phyloP scores from a whole-genome alignment of 2,329 filamentous ascomycete genomes.

The Cytospora piceicola region DNA sequence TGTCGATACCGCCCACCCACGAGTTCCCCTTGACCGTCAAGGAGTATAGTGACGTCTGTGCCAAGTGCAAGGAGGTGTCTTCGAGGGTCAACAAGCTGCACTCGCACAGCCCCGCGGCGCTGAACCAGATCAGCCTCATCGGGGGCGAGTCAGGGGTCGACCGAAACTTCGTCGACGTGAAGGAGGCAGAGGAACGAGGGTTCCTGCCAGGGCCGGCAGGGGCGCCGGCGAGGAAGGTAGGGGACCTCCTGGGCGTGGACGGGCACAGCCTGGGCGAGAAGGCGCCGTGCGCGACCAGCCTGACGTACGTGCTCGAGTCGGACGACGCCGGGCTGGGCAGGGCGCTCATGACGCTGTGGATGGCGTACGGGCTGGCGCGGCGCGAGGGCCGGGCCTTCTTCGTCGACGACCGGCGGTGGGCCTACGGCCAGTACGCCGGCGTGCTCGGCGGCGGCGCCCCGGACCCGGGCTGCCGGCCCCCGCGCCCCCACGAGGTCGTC shows the following conservation, averaged over 20 bases:
- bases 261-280: constrained; percentile 49
- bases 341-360: constrained; percentile 79
- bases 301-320: constrained; percentile 80
- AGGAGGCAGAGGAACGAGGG: constrained; percentile 68
- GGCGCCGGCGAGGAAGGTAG: constrained; percentile 38
- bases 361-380: constrained; percentile 78
- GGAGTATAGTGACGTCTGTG: constrained; percentile 72
- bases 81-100: constrained; percentile 57
- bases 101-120: constrained; percentile 41
- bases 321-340: constrained; percentile 76
- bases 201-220: constrained; percentile 57
- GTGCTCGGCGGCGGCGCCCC: constrained; percentile 74
- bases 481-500: constrained; percentile 74
- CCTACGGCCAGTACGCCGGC: constrained; percentile 74
- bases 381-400: constrained; percentile 79
- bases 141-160: constrained; percentile 59
- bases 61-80: constrained; percentile 68
- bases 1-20: constrained; percentile 71
- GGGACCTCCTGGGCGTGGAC: constrained; percentile 52
- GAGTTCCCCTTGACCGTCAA: constrained; percentile 68
- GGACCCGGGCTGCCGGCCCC: constrained; percentile 69
- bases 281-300: constrained; percentile 67
- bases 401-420: constrained; percentile 82
- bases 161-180: constrained; percentile 73
- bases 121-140: constrained; percentile 46